Evolutionary conservation across 1,284 basidiomycete genomes (phyloP).

Genomic region (Pascua guehoae): DNA sequence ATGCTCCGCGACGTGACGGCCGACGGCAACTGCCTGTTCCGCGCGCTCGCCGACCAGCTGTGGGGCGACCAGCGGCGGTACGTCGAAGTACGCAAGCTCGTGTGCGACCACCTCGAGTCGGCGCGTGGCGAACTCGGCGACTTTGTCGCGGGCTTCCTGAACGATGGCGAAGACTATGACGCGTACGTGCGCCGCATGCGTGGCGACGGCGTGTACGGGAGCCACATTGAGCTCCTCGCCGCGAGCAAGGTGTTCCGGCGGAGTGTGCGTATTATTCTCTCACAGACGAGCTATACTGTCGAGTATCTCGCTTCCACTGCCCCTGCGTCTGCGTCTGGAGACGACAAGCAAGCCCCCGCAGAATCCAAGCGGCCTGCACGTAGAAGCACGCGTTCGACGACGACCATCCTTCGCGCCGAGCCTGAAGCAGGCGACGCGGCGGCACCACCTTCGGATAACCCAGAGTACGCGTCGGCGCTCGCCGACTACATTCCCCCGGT

Average conservation of each 20-base stretch:
- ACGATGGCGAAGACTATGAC: constrained; percentile 36
- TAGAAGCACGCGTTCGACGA: no score
- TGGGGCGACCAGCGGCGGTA: constrained; percentile 41
- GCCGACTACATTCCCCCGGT: no score
- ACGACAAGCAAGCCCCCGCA: background rate
- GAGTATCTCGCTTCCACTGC: constrained; percentile 13
- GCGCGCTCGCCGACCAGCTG: constrained; percentile 39
- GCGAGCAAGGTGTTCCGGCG: constrained; percentile 38
- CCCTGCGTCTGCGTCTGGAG: background rate
- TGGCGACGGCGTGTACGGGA: constrained; percentile 36
- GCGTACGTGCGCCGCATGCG: constrained; percentile 40
- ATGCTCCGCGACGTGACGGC: constrained; percentile 39
- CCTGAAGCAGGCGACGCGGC: no score
- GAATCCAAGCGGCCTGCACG: background rate
- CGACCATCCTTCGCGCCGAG: no score
- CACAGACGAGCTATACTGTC: constrained; percentile 39
- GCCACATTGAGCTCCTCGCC: constrained; percentile 42
- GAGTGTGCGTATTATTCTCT: constrained; percentile 38
- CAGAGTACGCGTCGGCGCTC: no score
- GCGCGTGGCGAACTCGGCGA: constrained; percentile 27
- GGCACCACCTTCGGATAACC: no score
- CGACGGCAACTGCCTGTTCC: constrained; percentile 45
- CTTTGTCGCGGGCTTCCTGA: constrained; percentile 33
- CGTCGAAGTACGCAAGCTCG: constrained; percentile 34
- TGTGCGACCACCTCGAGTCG: constrained; percentile 40